A percentile compares a stretch with the other conserved stretches of the same genome.
These are phyloP conservation scores for Thraustochytrium sp. DNA, from an alignment of 352 stramenopile genomes.

Conservation along the genomic window DNA sequence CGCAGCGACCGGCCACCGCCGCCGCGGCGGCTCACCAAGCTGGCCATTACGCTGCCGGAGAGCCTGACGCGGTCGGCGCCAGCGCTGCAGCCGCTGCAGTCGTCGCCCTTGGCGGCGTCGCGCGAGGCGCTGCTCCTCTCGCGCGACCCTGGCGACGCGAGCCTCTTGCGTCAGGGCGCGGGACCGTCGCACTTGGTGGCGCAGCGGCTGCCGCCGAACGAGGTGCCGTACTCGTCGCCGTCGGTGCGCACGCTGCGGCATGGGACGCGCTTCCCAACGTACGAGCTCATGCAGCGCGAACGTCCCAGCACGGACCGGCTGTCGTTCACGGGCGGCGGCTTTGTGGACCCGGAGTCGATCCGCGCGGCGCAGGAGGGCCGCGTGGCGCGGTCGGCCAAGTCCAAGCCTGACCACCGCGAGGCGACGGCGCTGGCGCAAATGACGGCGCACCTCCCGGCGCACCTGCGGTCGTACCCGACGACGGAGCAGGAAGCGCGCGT, in stretches of 20 bases:
- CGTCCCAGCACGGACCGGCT: not conserved
- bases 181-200: not conserved
- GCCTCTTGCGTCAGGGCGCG: not conserved
- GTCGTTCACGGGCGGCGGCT: not conserved
- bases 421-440: not conserved
- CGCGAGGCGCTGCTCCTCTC: not conserved
- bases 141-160: not conserved
- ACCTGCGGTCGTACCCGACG: conserved; percentile 17
- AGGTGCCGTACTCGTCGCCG: conserved; percentile 24
- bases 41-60: not conserved
- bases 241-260: conserved; percentile 1
- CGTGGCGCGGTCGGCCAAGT: not conserved
- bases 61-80: not conserved
- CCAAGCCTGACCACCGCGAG: not conserved
- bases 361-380: not conserved
- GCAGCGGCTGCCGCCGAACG: not conserved
- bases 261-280: conserved; percentile 4
- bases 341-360: not conserved
- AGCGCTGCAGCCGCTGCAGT: not conserved
- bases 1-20: not conserved
- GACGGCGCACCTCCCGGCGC: not conserved
- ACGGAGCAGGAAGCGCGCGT: conserved; percentile 34
- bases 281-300: conserved; percentile 7
- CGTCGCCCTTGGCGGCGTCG: too few relatives aligned
- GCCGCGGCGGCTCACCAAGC: not conserved